These are phyloP conservation scores for Auricularia sp. DNA, from an alignment of 768 basidiomycete genomes.

Conservation along the genomic window DNA sequence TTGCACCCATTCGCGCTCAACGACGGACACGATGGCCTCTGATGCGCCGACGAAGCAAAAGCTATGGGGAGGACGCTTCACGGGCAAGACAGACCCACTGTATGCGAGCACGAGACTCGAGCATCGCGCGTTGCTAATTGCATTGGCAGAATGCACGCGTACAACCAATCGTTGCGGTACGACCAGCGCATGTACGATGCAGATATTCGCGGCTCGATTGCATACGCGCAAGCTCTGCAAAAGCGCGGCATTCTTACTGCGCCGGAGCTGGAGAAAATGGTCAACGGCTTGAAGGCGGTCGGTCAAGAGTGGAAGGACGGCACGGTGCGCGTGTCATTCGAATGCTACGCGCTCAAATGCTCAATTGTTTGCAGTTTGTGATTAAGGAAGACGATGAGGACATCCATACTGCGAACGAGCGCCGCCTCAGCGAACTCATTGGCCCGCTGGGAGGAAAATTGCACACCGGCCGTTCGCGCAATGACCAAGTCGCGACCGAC, in stretches of 20 bases:
- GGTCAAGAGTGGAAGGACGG: slow-evolving; percentile 79
- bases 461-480: slow-evolving; percentile 93
- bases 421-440: slow-evolving; percentile 85
- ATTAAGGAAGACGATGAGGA: slow-evolving; percentile 88
- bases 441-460: slow-evolving; percentile 90
- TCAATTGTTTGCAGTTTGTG: slow-evolving; percentile 48
- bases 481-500: slow-evolving; percentile 98
- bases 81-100: slow-evolving; percentile 83
- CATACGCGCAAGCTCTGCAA: slow-evolving; percentile 82
- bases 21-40: slow-evolving; percentile 19
- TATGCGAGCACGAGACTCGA: slow-evolving; percentile 23
- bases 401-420: slow-evolving; percentile 97
- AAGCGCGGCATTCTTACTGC: slow-evolving; percentile 71
- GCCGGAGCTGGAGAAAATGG: slow-evolving; percentile 65
- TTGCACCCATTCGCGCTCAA: neutral
- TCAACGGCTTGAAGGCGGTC: slow-evolving; percentile 64
- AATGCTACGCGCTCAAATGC: neutral
- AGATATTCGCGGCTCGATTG: slow-evolving; percentile 90
- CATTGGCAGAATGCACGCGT: slow-evolving; percentile 77
- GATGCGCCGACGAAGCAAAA: slow-evolving; percentile 53
- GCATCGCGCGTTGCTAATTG: neutral
- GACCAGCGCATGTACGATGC: slow-evolving; percentile 89
- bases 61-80: slow-evolving; percentile 84
- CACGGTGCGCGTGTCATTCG: slow-evolving; percentile 31
- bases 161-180: slow-evolving; percentile 93